Evolutionary conservation across 1,284 basidiomycete species (phyloP).

Genomic region (Clitocybe nebularis): DNA sequence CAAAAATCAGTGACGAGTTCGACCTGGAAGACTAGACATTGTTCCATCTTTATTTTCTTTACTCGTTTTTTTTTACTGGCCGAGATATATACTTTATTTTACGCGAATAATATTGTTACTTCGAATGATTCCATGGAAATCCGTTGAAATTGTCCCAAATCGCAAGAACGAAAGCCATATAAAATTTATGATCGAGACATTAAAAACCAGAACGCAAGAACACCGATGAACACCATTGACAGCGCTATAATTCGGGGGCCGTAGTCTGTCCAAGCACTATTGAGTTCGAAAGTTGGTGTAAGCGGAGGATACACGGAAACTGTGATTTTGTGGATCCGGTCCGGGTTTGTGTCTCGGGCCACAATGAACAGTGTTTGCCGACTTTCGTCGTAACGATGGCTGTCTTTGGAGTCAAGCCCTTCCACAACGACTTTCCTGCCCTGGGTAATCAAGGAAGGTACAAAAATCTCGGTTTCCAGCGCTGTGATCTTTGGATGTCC

Average conservation of each 20-base stretch:
- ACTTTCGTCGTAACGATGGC: conserved; percentile 49
- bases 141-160: no score
- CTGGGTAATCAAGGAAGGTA: conserved; percentile 61
- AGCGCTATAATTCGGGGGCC: conserved; percentile 36
- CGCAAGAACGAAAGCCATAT: no score
- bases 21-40: neutral
- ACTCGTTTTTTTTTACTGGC: no score
- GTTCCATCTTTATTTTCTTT: no score
- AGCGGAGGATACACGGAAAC: conserved; percentile 56
- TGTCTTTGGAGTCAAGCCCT: conserved; percentile 47
- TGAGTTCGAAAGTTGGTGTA: conserved; percentile 47
- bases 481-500: conserved; percentile 39
- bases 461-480: conserved; percentile 75
- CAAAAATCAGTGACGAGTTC: conserved; percentile 15
- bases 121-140: no score
- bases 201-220: conserved; percentile 22
- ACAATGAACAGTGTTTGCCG: conserved; percentile 69
- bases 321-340: conserved; percentile 41
- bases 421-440: conserved; percentile 54
- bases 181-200: no score
- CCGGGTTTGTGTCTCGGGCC: conserved; percentile 38
- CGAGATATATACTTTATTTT: no score
- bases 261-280: conserved; percentile 65
- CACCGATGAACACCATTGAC: conserved; percentile 29
- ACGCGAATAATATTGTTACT: no score